A percentile compares a stretch with the other conserved stretches of the same genome.
Evolutionary conservation across 768 basidiomycete genomes (phyloP).

Genomic region (Clavaria fumosa): DNA sequence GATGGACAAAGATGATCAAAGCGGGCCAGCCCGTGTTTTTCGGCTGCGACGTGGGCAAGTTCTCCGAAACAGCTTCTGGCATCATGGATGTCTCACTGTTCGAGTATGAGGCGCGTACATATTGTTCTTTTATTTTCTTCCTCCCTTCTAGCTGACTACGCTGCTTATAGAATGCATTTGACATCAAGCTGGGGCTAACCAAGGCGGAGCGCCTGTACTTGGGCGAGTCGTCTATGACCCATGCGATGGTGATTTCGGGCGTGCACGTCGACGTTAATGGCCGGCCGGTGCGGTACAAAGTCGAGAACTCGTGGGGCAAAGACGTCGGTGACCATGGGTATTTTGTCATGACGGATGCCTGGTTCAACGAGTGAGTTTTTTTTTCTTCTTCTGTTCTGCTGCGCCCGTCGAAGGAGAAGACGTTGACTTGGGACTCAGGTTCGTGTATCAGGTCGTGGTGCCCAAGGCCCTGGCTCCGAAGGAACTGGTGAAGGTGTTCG

Average conservation of each 20-base stretch:
- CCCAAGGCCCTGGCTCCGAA: slow-evolving; percentile 67
- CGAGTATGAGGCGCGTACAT: slow-evolving; percentile 52
- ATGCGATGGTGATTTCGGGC: slow-evolving; percentile 89
- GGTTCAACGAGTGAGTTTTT: slow-evolving; percentile 74
- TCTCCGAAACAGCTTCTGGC: slow-evolving; percentile 50
- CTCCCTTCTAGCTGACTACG: background rate
- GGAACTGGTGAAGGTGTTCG: slow-evolving; percentile 69
- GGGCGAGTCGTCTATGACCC: slow-evolving; percentile 84
- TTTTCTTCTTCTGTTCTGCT: slow-evolving; percentile 3
- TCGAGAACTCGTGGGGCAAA: slow-evolving; percentile 93
- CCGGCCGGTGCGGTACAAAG: slow-evolving; percentile 79
- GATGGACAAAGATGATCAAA: slow-evolving; percentile 48
- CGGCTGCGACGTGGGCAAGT: slow-evolving; percentile 91
- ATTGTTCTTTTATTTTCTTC: background rate
- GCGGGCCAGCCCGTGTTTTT: slow-evolving; percentile 88
- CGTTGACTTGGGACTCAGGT: slow-evolving; percentile 35
- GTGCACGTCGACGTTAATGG: slow-evolving; percentile 74
- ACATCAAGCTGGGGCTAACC: slow-evolving; percentile 61
- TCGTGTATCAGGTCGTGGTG: slow-evolving; percentile 87
- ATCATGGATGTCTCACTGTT: slow-evolving; percentile 80
- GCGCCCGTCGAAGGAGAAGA: slow-evolving; percentile 1
- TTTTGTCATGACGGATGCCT: slow-evolving; percentile 82
- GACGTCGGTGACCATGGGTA: slow-evolving; percentile 67
- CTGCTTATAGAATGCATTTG: slow-evolving; percentile 54
- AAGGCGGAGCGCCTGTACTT: slow-evolving; percentile 78